Conservation (phyloP, 257 asterid genomes). For the Lycium barbarum region DNA sequence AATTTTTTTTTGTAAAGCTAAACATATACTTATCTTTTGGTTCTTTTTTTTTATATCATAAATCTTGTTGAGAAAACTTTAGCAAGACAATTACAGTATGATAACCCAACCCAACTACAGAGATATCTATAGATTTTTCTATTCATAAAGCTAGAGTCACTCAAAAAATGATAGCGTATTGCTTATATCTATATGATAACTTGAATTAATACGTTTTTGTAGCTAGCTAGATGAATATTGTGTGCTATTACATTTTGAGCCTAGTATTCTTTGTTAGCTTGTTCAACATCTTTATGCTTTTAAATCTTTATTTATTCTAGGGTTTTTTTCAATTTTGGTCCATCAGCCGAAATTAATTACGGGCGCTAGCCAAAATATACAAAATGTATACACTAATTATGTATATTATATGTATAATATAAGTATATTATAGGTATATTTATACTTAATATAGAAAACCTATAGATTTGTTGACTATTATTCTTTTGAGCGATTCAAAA, state of each 20-base stretch:
- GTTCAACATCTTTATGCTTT: neutral
- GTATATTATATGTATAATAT: too few relatives aligned
- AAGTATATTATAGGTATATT: too few relatives aligned
- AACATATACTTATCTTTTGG: neutral
- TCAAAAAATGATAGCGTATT: neutral
- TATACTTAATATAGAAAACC: too few relatives aligned
- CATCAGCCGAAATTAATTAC: too few relatives aligned
- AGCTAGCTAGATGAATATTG: neutral
- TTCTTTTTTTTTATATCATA: neutral
- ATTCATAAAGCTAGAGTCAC: neutral
- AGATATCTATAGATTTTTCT: neutral
- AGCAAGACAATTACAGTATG: neutral
- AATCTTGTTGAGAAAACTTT: neutral
- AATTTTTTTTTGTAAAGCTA: neutral
- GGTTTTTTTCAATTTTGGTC: too few relatives aligned
- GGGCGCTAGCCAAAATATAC: too few relatives aligned
- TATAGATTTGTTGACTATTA: too few relatives aligned
- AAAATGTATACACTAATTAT: too few relatives aligned
- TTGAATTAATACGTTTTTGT: neutral
- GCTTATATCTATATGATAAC: neutral
- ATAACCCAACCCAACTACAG: neutral
- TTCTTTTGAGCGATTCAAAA: too few relatives aligned
- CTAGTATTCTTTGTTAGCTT: neutral
- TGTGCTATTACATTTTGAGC: neutral
- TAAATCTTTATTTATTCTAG: neutral